Evolutionary conservation across 176 grass and related monocot genomes (phyloP).

Genomic region (Juncus effusus): DNA sequence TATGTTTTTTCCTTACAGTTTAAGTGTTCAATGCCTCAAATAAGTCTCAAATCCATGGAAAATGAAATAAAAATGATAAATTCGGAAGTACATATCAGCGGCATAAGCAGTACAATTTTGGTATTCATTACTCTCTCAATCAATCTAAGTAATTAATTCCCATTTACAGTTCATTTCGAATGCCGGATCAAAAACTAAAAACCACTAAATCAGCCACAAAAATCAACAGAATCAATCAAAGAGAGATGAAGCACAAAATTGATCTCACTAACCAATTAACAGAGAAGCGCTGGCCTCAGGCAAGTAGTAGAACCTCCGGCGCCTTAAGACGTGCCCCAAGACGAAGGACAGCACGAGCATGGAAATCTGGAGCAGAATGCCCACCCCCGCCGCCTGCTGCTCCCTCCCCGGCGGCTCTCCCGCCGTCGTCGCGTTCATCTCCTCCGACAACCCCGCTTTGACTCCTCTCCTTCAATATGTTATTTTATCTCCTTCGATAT

Average conservation of each 20-base stretch:
- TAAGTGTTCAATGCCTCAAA: too few species aligned
- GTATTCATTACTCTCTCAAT: too few species aligned
- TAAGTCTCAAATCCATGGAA: too few species aligned
- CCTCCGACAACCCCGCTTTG: slow-evolving; percentile 19
- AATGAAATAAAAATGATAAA: too few species aligned
- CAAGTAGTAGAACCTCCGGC: slow-evolving; percentile 92
- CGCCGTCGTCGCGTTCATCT: slow-evolving; percentile 45
- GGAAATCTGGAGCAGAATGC: slow-evolving; percentile 93
- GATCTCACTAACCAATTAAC: slow-evolving; percentile 57
- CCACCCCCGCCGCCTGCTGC: slow-evolving; percentile 94
- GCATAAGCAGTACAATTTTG: too few species aligned
- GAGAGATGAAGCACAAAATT: neutral
- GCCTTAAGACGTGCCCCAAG: slow-evolving; percentile 91
- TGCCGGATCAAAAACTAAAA: neutral
- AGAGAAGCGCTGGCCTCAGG: slow-evolving; percentile 97
- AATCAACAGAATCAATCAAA: too few species aligned
- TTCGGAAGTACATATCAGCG: too few species aligned
- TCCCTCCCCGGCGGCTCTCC: slow-evolving; percentile 66
- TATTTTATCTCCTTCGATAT: neutral
- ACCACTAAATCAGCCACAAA: neutral
- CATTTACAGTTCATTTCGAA: too few species aligned
- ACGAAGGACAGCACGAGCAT: slow-evolving; percentile 99
- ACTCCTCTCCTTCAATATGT: neutral
- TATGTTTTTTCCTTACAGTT: too few species aligned
- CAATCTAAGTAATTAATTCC: too few species aligned